Conservation (phyloP, 1,139 yeast genomes). For the Pichia terricola region DNA sequence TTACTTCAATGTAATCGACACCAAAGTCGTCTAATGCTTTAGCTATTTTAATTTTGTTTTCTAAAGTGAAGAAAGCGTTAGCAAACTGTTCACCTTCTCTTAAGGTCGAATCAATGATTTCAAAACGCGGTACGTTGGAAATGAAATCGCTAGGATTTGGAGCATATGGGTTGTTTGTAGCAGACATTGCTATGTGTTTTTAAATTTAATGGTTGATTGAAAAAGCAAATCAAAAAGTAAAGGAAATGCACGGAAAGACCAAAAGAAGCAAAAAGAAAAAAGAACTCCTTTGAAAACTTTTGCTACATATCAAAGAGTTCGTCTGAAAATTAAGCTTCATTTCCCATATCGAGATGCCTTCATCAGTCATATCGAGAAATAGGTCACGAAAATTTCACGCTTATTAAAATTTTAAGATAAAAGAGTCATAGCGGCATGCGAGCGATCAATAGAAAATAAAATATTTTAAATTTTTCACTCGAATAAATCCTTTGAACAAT, state of each 20-base stretch:
- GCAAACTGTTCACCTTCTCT: slow-evolving; percentile 58
- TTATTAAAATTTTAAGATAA: no score
- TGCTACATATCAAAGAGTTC: no score
- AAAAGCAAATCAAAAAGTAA: background rate
- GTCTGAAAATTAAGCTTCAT: no score
- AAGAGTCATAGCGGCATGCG: no score
- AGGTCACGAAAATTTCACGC: no score
- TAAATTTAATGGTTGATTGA: background rate
- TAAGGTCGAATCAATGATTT: slow-evolving; percentile 45
- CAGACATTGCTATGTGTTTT: slow-evolving; percentile 6
- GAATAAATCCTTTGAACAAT: no score
- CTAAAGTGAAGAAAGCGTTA: slow-evolving; percentile 46
- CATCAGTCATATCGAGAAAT: no score
- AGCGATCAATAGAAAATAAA: no score
- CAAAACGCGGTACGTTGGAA: slow-evolving; percentile 43
- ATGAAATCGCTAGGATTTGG: slow-evolving; percentile 51
- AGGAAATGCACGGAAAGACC: background rate
- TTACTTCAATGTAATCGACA: slow-evolving; percentile 49
- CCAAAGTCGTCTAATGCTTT: slow-evolving; percentile 52
- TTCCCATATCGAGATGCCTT: no score
- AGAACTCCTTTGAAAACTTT: background rate
- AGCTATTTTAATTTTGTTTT: slow-evolving; percentile 46
- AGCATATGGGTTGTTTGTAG: slow-evolving; percentile 39
- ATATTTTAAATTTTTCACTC: no score
- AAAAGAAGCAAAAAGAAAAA: background rate